Evolutionary conservation across 2,329 filamentous ascomycete species (phyloP), one percentile per base, ranked within the genome.

Genomic region (Xylariaceae sp.): DNA sequence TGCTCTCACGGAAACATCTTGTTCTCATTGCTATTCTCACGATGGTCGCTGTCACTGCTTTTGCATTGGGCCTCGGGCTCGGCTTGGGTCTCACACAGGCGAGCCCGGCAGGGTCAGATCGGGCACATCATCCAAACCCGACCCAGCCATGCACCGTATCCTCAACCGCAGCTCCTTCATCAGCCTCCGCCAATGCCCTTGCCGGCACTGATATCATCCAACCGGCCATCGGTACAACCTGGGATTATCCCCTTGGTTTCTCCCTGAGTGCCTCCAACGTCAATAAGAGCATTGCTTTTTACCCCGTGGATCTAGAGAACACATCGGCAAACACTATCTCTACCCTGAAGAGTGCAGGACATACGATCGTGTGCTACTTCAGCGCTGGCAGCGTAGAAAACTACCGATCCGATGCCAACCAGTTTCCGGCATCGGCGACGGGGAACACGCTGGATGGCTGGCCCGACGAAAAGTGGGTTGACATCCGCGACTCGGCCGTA

Each of bases 341-440:
- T 6, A 42, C 35, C 21, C 57, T 60, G 9, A 37, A 26, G 43
- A 20, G 29, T 18, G 56, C 56, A 1, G 55, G 58, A 0, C 58
- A 61, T 41, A 53, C 50, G 3, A 53, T 89, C 48, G 85, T 91
- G 53, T 91, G 88, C 74, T 91, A 91, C 72, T 91, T 91, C 73
- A 87, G 83, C 45, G 86, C 85, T 0, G 88, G 88, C 1, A 86
- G 82, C 6, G 89, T 81, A 62, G 88, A 91, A 70, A 67, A 83
- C 45, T 83, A 79, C 73, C 78, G 87, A 3, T 70, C 77, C 1
- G 88, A 91, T 65, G 76, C 77, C 15, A 66, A 64, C 24, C 62
- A 80, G 4, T 90, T 89, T 64, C 64, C 72, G 6, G 57, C 74
- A 1, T 67, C 70, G 0, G 87, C 89, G 59, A 67, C 84, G 35